phyloP scores from a whole-genome alignment of 768 basidiomycete species.

The Trametes maxima region DNA sequence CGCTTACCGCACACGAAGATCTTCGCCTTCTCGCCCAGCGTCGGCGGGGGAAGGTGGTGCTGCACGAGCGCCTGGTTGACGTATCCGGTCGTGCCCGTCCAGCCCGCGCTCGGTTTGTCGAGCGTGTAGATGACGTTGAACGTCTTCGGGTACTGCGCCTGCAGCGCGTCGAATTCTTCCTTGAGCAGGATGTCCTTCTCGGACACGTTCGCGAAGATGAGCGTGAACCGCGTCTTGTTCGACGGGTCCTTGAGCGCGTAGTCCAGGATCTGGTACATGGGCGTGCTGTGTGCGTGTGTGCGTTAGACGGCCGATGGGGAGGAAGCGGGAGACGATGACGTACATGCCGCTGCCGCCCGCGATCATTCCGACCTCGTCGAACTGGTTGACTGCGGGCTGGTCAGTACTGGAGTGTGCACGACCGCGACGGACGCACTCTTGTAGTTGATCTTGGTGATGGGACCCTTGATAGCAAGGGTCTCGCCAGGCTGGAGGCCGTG shows the following conservation, averaged over 20 bases:
- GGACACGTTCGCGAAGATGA: slow-evolving; percentile 89
- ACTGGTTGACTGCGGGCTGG: slow-evolving; percentile 63
- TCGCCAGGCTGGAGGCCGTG: slow-evolving; percentile 81
- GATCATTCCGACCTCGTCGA: slow-evolving; percentile 85
- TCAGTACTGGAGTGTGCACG: background rate
- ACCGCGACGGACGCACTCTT: slow-evolving; percentile 51
- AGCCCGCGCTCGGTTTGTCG: slow-evolving; percentile 71
- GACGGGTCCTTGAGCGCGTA: slow-evolving; percentile 70
- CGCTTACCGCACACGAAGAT: slow-evolving; percentile 83
- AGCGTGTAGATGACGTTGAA: slow-evolving; percentile 86
- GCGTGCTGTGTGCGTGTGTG: slow-evolving; percentile 53
- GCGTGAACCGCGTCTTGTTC: slow-evolving; percentile 94
- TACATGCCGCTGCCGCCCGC: slow-evolving; percentile 95
- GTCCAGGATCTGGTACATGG: slow-evolving; percentile 79
- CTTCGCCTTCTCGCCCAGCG: slow-evolving; percentile 77
- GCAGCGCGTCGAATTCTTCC: slow-evolving; percentile 70
- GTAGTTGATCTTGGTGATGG: slow-evolving; percentile 85
- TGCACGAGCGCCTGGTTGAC: slow-evolving; percentile 73
- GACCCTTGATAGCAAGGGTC: slow-evolving; percentile 85
- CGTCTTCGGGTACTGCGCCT: slow-evolving; percentile 66
- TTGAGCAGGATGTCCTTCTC: slow-evolving; percentile 90
- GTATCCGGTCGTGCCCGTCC: slow-evolving; percentile 71
- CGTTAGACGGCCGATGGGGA: background rate
- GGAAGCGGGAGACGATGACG: slow-evolving; percentile 28
- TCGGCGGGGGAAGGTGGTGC: slow-evolving; percentile 66